phyloP scores from a whole-genome alignment of 148 eudicot species.

The Fagopyrum tataricum region DNA sequence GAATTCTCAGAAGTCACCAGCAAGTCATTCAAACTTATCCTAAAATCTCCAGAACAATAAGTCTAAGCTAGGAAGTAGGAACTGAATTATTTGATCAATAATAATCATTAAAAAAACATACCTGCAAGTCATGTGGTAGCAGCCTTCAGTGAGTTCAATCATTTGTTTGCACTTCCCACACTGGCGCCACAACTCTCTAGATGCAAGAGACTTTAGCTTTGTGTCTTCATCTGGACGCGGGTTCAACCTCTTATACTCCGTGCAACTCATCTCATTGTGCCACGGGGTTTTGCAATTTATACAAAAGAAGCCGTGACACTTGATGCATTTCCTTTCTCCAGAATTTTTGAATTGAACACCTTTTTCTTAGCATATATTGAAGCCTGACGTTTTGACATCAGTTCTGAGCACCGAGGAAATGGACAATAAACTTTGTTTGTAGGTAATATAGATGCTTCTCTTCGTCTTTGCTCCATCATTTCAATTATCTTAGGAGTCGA shows the following conservation, averaged over 20 bases:
- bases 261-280: constrained; percentile 36
- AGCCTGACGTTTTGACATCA: constrained; percentile 36
- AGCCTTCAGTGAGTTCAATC: constrained; percentile 48
- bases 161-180: constrained; percentile 41
- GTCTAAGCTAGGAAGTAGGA: background rate
- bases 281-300: constrained; percentile 38
- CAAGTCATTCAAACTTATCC: background rate
- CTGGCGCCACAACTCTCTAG: constrained; percentile 30
- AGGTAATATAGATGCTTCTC: constrained; percentile 39
- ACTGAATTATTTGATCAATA: background rate
- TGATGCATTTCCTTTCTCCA: constrained; percentile 27
- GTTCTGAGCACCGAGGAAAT: constrained; percentile 31
- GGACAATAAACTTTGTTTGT: constrained; percentile 45
- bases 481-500: constrained; percentile 22
- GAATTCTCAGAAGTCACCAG: background rate
- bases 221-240: constrained; percentile 20
- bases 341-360: constrained; percentile 1
- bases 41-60: background rate
- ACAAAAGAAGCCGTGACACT: constrained; percentile 37
- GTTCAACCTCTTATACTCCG: constrained; percentile 15
- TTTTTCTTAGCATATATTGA: constrained; percentile 7
- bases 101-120: background rate
- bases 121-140: constrained; percentile 53
- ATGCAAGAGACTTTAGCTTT: constrained; percentile 35
- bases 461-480: constrained; percentile 24